A percentile compares a stretch with the other conserved stretches of the same genome.
Evolutionary conservation across 768 basidiomycete species (phyloP).

Genomic region (Calvatia gigantea): DNA sequence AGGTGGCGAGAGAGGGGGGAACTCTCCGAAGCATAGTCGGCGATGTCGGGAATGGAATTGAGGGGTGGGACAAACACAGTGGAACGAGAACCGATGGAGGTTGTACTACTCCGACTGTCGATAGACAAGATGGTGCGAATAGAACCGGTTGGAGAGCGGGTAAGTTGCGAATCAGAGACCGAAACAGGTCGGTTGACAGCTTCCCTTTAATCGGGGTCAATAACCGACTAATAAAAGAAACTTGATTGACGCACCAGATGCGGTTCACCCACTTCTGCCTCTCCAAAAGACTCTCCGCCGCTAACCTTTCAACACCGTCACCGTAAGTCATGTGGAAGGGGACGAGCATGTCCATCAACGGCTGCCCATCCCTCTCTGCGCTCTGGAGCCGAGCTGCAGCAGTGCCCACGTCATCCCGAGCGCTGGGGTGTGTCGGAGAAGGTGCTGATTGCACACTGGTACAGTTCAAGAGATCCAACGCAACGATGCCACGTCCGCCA

Average conservation of each 20-base stretch:
- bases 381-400: constrained; percentile 71
- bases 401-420: constrained; percentile 84
- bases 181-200: constrained; percentile 59
- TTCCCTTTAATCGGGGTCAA: constrained; percentile 51
- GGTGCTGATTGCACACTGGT: constrained; percentile 81
- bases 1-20: constrained; percentile 34
- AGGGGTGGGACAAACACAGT: constrained; percentile 78
- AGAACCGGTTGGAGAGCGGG: constrained; percentile 50
- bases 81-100: constrained; percentile 58
- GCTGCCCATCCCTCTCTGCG: constrained; percentile 38
- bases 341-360: constrained; percentile 70
- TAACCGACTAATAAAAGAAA: constrained; percentile 3
- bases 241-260: constrained; percentile 62
- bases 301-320: constrained; percentile 86
- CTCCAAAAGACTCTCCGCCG: constrained; percentile 84
- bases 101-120: constrained; percentile 38
- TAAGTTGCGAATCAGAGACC: constrained; percentile 40
- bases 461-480: constrained; percentile 83
- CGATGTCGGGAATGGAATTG: constrained; percentile 66
- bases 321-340: constrained; percentile 90
- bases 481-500: constrained; percentile 82
- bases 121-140: constrained; percentile 69
- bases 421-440: constrained; percentile 76
- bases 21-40: constrained; percentile 43
- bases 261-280: constrained; percentile 90